phyloP scores from a whole-genome alignment of 2,329 filamentous ascomycete genomes.

The Apiospora arundinis region DNA sequence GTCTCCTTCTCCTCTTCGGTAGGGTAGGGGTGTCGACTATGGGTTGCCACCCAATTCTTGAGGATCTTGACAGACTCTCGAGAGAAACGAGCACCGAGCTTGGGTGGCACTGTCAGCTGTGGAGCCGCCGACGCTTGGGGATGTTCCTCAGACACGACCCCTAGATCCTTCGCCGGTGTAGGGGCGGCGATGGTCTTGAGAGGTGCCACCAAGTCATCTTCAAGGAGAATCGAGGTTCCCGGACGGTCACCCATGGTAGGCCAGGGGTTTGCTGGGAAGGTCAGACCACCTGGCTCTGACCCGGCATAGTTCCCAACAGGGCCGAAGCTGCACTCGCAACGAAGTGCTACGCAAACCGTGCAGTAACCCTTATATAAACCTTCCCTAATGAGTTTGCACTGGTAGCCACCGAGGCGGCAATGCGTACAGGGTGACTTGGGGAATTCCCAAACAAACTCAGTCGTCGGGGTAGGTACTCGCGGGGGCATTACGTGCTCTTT shows the following conservation, averaged over 20 bases:
- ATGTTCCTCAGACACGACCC: constrained; percentile 33
- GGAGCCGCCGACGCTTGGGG: constrained; percentile 32
- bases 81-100: constrained; percentile 71
- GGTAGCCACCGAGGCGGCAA: constrained; percentile 58
- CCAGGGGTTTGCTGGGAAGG: constrained; percentile 55
- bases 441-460: constrained; percentile 50
- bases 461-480: constrained; percentile 30
- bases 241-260: constrained; percentile 52
- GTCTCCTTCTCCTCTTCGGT: constrained; percentile 85
- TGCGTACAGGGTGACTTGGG: constrained; percentile 57
- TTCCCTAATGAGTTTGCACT: constrained; percentile 66
- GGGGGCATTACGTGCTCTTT: constrained; percentile 41
- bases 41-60: constrained; percentile 83
- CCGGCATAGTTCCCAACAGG: constrained; percentile 42
- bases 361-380: constrained; percentile 66
- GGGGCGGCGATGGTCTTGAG: constrained; percentile 28
- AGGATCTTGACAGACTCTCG: constrained; percentile 79
- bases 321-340: constrained; percentile 64
- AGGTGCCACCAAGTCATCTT: constrained; percentile 41
- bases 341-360: constrained; percentile 66
- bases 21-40: constrained; percentile 85
- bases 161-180: constrained; percentile 28
- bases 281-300: constrained; percentile 36
- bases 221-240: constrained; percentile 45
- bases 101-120: constrained; percentile 62